Conservation (phyloP, 192 early-diverging fungal genomes). For the Backusella luteola region DNA sequence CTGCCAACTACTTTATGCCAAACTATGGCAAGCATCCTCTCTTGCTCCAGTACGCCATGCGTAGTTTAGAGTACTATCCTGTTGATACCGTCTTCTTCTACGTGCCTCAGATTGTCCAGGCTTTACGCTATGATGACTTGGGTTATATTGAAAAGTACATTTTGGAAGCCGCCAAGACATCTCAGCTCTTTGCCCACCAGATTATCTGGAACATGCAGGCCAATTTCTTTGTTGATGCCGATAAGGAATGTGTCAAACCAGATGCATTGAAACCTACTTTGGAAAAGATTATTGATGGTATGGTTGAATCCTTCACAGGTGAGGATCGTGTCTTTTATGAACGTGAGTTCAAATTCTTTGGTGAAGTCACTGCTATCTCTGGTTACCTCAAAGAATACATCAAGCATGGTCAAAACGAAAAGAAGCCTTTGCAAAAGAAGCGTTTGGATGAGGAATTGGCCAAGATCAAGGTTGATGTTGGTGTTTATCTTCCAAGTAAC, state of each 20-base stretch:
- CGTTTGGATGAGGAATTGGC: slow-evolving; percentile 98
- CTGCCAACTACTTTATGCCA: slow-evolving; percentile 77
- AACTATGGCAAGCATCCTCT: slow-evolving; percentile 76
- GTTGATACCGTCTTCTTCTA: slow-evolving; percentile 98
- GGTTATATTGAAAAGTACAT: slow-evolving; percentile 98
- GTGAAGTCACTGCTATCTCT: slow-evolving; percentile 94
- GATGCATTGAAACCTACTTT: slow-evolving; percentile 88
- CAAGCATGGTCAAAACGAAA: slow-evolving; percentile 86
- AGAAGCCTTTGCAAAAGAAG: slow-evolving; percentile 69
- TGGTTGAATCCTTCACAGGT: slow-evolving; percentile 81
- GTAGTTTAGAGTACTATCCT: slow-evolving; percentile 85
- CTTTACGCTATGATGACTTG: slow-evolving; percentile 80
- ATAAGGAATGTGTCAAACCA: slow-evolving; percentile 48
- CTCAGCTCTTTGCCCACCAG: slow-evolving; percentile 98
- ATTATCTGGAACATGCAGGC: slow-evolving; percentile 99
- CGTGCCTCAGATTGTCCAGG: slow-evolving; percentile 97
- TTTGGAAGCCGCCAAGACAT: slow-evolving; percentile 87
- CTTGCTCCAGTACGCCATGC: slow-evolving; percentile 93
- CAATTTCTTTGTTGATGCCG: slow-evolving; percentile 84
- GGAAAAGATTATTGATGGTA: slow-evolving; percentile 83
- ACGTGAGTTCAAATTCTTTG: slow-evolving; percentile 96
- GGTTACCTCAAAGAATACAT: slow-evolving; percentile 95
- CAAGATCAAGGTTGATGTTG: slow-evolving; percentile 91
- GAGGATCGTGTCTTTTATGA: slow-evolving; percentile 90
- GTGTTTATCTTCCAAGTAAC: slow-evolving; percentile 97